Conservation (phyloP, 179 eudicot species). For the Silene noctiflora region DNA sequence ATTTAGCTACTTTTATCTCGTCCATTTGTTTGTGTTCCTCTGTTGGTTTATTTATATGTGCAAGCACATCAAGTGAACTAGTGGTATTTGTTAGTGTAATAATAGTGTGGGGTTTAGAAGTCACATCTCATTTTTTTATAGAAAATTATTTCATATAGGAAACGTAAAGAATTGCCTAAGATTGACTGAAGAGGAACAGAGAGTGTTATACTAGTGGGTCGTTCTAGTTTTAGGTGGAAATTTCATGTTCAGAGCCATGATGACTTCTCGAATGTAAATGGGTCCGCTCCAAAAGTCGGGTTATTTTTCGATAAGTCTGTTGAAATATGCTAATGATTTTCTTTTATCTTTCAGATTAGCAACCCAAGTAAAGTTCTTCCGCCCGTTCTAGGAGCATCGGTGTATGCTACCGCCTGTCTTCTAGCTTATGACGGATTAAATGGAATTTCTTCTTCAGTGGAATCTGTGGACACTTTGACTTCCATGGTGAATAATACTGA, state of each 20-base stretch:
- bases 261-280: neutral
- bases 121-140: too few species aligned
- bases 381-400: constrained; percentile 55
- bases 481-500: constrained; percentile 55
- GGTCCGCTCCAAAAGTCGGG: neutral
- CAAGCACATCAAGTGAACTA: neutral
- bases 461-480: constrained; percentile 46
- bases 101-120: too few species aligned
- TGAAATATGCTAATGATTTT: neutral
- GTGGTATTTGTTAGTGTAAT: neutral
- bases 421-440: constrained; percentile 63
- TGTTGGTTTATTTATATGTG: neutral
- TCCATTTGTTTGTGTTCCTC: neutral
- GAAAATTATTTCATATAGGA: neutral
- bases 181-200: neutral
- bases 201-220: neutral
- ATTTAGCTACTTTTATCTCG: neutral
- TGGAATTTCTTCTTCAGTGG: constrained; percentile 36
- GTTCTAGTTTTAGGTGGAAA: neutral
- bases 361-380: constrained; percentile 62
- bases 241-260: neutral
- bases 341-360: constrained; percentile 43
- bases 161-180: neutral
- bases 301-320: neutral
- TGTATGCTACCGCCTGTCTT: constrained; percentile 55